Evolutionary conservation across 805 yeast species (phyloP).

Genomic region (Metschnikowia aberdeeniae): DNA sequence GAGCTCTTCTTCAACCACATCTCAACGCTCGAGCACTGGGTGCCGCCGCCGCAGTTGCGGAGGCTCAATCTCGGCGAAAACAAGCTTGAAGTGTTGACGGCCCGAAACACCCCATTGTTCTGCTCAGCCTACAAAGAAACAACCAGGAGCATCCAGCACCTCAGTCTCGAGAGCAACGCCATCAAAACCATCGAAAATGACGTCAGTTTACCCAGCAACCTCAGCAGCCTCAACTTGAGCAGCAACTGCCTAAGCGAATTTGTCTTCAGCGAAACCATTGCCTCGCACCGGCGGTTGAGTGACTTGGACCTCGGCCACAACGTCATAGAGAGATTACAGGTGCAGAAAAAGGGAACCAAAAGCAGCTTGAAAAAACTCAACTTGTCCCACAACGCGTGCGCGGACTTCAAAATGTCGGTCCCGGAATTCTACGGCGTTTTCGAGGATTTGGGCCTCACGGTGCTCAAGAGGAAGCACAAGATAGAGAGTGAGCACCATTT

Average conservation of each 20-base stretch:
- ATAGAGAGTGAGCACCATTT: conserved; percentile 26
- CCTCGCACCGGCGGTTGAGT: conserved; percentile 10
- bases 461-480: conserved; percentile 21
- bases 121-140: not conserved
- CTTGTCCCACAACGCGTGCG: conserved; percentile 18
- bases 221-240: conserved; percentile 15
- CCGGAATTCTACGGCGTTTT: conserved; percentile 23
- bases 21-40: conserved; percentile 18
- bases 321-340: conserved; percentile 7
- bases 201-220: conserved; percentile 13
- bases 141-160: conserved; percentile 4
- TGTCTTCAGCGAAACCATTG: conserved; percentile 10
- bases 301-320: conserved; percentile 14
- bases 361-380: conserved; percentile 16
- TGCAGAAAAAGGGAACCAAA: conserved; percentile 3
- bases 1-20: conserved; percentile 23
- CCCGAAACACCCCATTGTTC: conserved; percentile 13
- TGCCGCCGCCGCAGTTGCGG: conserved; percentile 15
- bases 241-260: conserved; percentile 18
- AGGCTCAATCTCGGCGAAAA: conserved; percentile 14
- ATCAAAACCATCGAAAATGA: conserved; percentile 12
- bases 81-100: conserved; percentile 11
- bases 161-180: conserved; percentile 16
- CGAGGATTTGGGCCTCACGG: conserved; percentile 20
- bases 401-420: conserved; percentile 12